These are phyloP conservation scores for Cicer yamashitae DNA, from an alignment of 306 rosid genomes.

Conservation along the genomic window DNA sequence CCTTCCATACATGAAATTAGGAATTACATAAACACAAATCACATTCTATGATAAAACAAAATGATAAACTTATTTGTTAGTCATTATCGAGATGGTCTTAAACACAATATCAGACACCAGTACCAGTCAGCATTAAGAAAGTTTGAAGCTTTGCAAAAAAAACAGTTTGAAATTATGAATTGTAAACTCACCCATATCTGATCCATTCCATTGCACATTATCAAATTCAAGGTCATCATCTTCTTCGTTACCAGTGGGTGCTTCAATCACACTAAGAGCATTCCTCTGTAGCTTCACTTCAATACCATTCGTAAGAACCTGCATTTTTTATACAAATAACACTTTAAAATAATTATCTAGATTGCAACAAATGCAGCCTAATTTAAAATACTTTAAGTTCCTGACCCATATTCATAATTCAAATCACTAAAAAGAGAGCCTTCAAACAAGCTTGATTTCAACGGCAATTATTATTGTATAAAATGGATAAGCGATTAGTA, in stretches of 20 bases:
- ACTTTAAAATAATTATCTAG: constrained; percentile 35
- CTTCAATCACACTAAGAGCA: constrained; percentile 97
- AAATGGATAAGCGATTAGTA: background rate
- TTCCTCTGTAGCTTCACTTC: constrained; percentile 98
- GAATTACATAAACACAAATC: constrained; percentile 36
- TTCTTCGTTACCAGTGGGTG: constrained; percentile 96
- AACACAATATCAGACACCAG: constrained; percentile 16
- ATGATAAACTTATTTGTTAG: constrained; percentile 37
- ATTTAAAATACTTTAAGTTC: background rate
- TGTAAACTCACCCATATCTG: constrained; percentile 82
- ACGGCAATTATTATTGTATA: background rate
- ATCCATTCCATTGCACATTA: constrained; percentile 78
- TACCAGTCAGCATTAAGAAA: constrained; percentile 16
- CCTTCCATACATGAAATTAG: constrained; percentile 24
- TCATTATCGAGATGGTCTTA: constrained; percentile 38
- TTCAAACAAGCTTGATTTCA: background rate
- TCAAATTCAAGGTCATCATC: constrained; percentile 95
- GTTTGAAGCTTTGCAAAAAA: too few relatives aligned
- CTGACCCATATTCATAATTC: background rate
- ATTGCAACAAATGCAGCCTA: background rate
- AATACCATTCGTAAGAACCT: constrained; percentile 97
- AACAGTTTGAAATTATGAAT: background rate
- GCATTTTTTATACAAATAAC: constrained; percentile 33
- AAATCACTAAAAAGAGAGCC: constrained; percentile 26
- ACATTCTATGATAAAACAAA: constrained; percentile 41